These are phyloP conservation scores for Helianthus annuus DNA, from an alignment of 129 eudicot genomes.

Conservation along the genomic window DNA sequence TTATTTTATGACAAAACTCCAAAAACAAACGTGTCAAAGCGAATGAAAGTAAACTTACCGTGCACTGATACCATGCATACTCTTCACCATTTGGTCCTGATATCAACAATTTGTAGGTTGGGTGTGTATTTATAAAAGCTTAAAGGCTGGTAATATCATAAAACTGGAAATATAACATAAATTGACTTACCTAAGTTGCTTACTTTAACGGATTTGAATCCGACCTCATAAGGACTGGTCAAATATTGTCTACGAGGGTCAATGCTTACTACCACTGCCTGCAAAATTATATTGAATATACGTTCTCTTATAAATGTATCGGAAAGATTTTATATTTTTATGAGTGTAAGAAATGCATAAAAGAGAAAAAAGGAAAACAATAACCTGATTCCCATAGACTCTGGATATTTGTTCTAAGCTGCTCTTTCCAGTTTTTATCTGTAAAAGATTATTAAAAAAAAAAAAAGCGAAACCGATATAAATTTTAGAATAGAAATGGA, in stretches of 20 bases:
- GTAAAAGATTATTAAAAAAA: not conserved
- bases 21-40: not conserved
- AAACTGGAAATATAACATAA: not conserved
- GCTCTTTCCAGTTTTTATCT: conserved; percentile 91
- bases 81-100: conserved; percentile 96
- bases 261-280: conserved; percentile 99
- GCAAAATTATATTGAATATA: conserved; percentile 23
- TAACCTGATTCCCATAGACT: conserved; percentile 97
- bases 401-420: conserved; percentile 96
- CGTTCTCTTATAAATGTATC: not conserved
- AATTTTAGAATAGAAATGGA: not conserved
- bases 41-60: conserved; percentile 49
- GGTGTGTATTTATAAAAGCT: not conserved
- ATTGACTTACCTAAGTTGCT: conserved; percentile 63
- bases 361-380: not conserved
- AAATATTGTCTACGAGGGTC: conserved; percentile 97
- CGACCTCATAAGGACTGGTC: conserved; percentile 62
- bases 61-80: conserved; percentile 99
- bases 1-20: not conserved
- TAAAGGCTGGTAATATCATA: not conserved
- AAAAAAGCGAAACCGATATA: not conserved
- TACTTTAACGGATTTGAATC: conserved; percentile 64
- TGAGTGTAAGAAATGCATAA: not conserved
- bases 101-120: conserved; percentile 8
- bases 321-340: not conserved